Evolutionary conservation across 345 rosid genomes (phyloP), one percentile per base, ranked within the genome.

Genomic region (Brassica carinata): DNA sequence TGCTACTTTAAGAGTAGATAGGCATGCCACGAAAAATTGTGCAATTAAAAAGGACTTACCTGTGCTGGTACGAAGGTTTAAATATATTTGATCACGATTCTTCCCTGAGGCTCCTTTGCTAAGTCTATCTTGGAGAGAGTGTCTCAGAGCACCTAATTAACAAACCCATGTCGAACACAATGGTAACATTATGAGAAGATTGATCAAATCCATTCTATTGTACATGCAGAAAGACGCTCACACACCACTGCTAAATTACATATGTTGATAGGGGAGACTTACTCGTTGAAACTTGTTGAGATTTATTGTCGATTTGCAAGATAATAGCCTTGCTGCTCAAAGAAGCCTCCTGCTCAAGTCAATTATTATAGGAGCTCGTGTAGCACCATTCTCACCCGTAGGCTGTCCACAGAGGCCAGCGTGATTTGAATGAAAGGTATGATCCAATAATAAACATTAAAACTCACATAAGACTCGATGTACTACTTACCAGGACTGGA

Each of bases 151-250:
- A 53, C 58, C 58, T 53, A n/a, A 23, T 23, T n/a, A 48, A 48
- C 55, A 48, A 11, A 43, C 15, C 55, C 55, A 10, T 48, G 55
- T 48, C 4, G 77, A 79, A 68, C 78, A 80, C 66, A 72, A 81
- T 79, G 10, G 11, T 63, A 18, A 83, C 48, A 78, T 69, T 68
- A 84, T 72, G 74, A 75, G 26, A 15, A 69, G 43, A 75, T 23
- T 57, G 69, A 75, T 59, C 8, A 1, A 69, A 53, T 29, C 9
- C 59, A 36, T 19, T 18, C 34, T 38, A 66, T 55, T 8, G 64
- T 17, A 53, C 55, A 75, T 55, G 77, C 30, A 70, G 61, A 81
- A 55, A 45, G 53, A 53, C 68, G 27, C 63, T 62, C 2, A 57
- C 34, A 51, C 34, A 26, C 2, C 67, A 64, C 26, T 38, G 73